Conservation (phyloP, 371 early-diverging fungal genomes). For the Mycotypha africana region DNA sequence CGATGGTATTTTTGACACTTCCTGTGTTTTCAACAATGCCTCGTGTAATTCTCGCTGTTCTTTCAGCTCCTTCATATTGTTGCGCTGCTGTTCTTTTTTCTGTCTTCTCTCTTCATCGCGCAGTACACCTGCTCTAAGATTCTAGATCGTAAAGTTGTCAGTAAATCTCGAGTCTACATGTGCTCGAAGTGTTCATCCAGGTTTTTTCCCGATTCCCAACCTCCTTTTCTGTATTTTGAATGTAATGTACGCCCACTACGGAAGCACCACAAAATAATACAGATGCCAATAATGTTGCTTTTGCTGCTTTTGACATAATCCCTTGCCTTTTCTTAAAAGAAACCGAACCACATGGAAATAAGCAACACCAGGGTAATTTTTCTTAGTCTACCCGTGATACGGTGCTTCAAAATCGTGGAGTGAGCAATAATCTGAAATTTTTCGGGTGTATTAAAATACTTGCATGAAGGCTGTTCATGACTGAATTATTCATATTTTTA, state of each 20-base stretch:
- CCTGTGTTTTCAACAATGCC: conserved; percentile 39
- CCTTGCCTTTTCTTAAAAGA: too few relatives aligned
- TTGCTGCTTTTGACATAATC: conserved; percentile 25
- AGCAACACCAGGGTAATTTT: not conserved
- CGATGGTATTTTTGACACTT: conserved; percentile 28
- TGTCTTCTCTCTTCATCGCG: conserved; percentile 36
- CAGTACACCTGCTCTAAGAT: conserved; percentile 27
- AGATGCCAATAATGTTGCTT: conserved; percentile 40
- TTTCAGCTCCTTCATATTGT: conserved; percentile 41
- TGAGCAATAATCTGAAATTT: too few relatives aligned
- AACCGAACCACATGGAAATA: not conserved
- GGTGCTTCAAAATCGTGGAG: too few relatives aligned
- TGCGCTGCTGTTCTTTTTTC: conserved; percentile 30
- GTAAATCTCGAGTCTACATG: too few relatives aligned
- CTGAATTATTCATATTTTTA: not conserved
- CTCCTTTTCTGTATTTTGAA: conserved; percentile 41
- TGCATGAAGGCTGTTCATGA: not conserved
- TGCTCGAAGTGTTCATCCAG: too few relatives aligned
- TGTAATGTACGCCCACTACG: conserved; percentile 45
- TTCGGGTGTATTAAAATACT: not conserved
- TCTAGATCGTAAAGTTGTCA: conserved; percentile 6
- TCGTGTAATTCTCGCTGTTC: conserved; percentile 42
- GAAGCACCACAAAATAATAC: conserved; percentile 40
- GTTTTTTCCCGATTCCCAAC: too few relatives aligned
- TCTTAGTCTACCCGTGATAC: not conserved